Evolutionary conservation across 805 yeast genomes (phyloP), one percentile per base, ranked within the genome.

Genomic region (Yarrowia bubula): DNA sequence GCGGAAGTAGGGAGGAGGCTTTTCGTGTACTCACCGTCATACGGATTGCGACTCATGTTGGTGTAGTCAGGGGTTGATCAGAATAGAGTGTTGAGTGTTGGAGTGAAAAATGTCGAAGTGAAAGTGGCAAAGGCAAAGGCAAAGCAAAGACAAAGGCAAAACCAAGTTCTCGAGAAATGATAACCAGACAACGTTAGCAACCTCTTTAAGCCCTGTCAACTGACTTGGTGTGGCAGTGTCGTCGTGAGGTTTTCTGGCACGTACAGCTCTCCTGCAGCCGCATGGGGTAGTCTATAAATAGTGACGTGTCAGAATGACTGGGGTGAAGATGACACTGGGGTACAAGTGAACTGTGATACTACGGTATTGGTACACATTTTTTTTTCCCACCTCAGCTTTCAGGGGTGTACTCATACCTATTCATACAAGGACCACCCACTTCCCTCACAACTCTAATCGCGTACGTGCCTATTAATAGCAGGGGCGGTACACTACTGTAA

Each of bases 11-110:
- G n/a, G n/a, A n/a, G n/a, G n/a, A n/a, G n/a, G n/a, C n/a, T n/a
- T n/a, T n/a, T n/a, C n/a, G 28, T n/a, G 47, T 55, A 55, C 61
- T 55, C 61, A 55, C 61, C 61, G 28, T 55, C 47, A 41, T 55
- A 55, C 31, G 61, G 61, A 55, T 55, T 31, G 47, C 61, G 61
- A 55, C 61, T 55, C 61, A 55, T 55, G n/a, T 28, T 41, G 61
- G 28, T 22, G 28, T 22, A 5, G 28, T 22, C 28, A 51, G 58
- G 58, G 58, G 58, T 51, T 35, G 38, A 35, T 10, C 10, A 35
- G 33, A 28, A 14, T 18, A 13, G 35, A 28, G 17, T 5, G 13
- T 1, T 17, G 7, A 13, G 22, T 8, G 10, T 13, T 1, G 22
- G 6, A 39, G 43, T 4, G 14, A 11, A 22, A 15, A 15, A n/a